Percentiles rank a stretch among this genome's conserved stretches.
Evolutionary conservation across 78 protist species (phyloP).

Genomic region (Guillardia theta): DNA sequence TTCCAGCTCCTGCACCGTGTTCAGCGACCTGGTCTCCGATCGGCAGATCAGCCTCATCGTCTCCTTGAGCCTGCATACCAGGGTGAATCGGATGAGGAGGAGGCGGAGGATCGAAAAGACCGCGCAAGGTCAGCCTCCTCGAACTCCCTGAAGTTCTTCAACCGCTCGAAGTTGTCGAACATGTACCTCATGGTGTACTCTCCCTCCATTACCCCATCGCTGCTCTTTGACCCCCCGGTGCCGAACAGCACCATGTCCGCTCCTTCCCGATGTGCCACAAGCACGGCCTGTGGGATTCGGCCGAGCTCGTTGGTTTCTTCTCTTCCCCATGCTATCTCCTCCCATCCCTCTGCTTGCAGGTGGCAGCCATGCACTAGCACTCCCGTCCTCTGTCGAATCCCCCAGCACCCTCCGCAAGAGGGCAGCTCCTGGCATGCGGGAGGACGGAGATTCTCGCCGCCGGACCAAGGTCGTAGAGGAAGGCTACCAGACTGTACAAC

Average conservation of each 20-base stretch:
- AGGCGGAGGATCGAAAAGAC: not conserved
- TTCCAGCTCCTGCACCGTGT: not conserved
- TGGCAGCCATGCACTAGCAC: not conserved
- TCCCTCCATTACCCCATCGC: not conserved
- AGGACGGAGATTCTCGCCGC: not conserved
- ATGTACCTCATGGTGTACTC: not conserved
- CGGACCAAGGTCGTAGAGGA: not conserved
- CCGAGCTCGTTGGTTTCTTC: not conserved
- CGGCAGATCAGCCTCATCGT: too few species aligned
- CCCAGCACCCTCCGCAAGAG: too few species aligned
- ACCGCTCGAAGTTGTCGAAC: not conserved
- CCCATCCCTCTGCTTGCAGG: not conserved
- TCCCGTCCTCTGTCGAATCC: not conserved
- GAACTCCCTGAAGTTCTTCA: not conserved
- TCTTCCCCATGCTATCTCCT: not conserved
- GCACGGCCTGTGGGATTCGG: not conserved
- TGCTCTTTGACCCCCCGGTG: not conserved
- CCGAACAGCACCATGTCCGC: not conserved
- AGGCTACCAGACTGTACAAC: not conserved
- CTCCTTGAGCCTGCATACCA: too few species aligned
- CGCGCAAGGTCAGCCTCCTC: not conserved
- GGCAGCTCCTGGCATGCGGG: not conserved
- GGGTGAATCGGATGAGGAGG: too few species aligned
- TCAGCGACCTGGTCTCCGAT: not conserved
- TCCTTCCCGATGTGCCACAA: not conserved